phyloP scores from a whole-genome alignment of 179 eudicot species.

The Amaranthus tricolor region DNA sequence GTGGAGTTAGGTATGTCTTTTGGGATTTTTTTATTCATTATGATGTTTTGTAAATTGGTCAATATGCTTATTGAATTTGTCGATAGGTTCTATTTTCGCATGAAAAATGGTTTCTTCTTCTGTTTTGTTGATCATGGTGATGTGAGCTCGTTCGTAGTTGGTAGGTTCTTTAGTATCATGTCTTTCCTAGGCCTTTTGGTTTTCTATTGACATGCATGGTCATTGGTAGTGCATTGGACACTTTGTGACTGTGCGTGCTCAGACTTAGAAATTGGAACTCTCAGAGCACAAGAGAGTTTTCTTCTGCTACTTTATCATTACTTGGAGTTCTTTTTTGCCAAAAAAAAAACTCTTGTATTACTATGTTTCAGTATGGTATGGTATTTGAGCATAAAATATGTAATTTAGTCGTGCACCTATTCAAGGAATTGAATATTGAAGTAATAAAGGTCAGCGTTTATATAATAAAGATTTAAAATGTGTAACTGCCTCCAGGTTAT shows the following conservation, averaged over 20 bases:
- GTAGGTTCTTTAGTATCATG: background rate
- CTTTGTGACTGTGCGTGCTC: background rate
- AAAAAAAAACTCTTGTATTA: background rate
- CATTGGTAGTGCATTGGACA: background rate
- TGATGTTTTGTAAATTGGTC: slow-evolving; percentile 7
- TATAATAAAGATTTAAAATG: too few species aligned
- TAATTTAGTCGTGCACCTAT: too few species aligned
- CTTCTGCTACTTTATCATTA: background rate
- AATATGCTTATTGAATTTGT: background rate
- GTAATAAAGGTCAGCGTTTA: too few species aligned
- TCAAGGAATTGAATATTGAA: too few species aligned
- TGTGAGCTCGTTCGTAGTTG: background rate
- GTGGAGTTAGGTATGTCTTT: slow-evolving; percentile 77
- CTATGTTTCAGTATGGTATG: background rate
- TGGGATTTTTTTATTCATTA: background rate
- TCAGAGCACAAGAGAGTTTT: background rate
- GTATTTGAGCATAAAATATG: background rate
- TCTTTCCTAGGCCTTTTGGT: background rate
- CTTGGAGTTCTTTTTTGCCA: background rate
- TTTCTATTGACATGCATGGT: background rate
- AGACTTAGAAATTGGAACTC: background rate
- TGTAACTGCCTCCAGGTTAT: too few species aligned
- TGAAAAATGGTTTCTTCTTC: background rate
- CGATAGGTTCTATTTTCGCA: too few species aligned
- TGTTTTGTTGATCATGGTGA: background rate